phyloP scores from a whole-genome alignment of 176 grass and related monocot species.

The Hsuehochloa calcarea region DNA sequence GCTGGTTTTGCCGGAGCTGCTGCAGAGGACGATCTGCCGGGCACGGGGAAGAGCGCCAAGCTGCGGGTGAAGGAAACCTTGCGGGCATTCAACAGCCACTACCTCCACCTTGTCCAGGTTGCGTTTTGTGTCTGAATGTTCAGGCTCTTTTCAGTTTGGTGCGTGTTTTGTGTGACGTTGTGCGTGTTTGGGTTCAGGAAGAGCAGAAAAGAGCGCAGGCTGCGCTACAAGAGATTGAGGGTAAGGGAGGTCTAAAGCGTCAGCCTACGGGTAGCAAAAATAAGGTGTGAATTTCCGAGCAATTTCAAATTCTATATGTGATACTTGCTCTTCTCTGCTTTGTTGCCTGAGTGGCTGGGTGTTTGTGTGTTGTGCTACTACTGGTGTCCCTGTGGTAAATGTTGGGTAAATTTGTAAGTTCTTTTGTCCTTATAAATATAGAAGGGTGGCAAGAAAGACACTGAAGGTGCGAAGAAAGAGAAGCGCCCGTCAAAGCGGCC shows the following conservation, averaged over 20 bases:
- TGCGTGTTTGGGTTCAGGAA: slow-evolving; percentile 26
- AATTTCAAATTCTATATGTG: background rate
- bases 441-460: slow-evolving; percentile 17
- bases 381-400: background rate
- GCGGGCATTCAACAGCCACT: slow-evolving; percentile 68
- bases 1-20: background rate
- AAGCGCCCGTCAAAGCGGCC: slow-evolving; percentile 55
- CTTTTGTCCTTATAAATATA: slow-evolving; percentile 25
- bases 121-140: background rate
- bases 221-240: slow-evolving; percentile 39
- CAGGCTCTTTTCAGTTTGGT: background rate
- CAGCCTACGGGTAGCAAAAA: slow-evolving; percentile 23
- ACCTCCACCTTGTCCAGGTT: slow-evolving; percentile 82
- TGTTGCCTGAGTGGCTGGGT: background rate
- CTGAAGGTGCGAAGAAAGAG: slow-evolving; percentile 32
- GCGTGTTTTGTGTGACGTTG: background rate
- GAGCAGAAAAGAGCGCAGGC: slow-evolving; percentile 56
- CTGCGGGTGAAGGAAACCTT: slow-evolving; percentile 65
- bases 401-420: background rate
- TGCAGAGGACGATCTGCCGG: slow-evolving; percentile 13
- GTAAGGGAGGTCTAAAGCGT: slow-evolving; percentile 28
- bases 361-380: background rate
- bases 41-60: slow-evolving; percentile 50
- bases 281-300: background rate
- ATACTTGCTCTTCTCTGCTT: background rate